A percentile compares a stretch with the other conserved stretches of the same genome.
phyloP scores from a whole-genome alignment of 306 rosid species.

The Astragalus glycyphyllos region DNA sequence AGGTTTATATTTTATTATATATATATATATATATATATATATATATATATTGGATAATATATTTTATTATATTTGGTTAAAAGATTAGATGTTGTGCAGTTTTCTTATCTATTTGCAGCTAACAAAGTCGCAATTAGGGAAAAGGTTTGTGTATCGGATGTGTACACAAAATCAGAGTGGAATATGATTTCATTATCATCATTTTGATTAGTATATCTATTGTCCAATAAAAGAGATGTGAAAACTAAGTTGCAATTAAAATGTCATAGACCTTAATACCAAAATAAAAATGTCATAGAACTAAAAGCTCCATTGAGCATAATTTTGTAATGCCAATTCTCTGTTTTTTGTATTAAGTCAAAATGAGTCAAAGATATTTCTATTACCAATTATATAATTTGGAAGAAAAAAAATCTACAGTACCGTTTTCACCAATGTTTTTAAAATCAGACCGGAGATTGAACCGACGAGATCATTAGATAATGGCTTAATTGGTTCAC shows the following conservation, averaged over 20 bases:
- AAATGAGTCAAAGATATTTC: not conserved
- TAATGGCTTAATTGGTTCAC: no score
- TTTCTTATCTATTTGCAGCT: not conserved
- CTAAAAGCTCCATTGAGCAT: not conserved
- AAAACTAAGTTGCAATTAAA: conserved; percentile 6
- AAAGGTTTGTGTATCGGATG: not conserved
- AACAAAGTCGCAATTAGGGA: no score
- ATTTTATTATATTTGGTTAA: not conserved
- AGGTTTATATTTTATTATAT: conserved; percentile 4
- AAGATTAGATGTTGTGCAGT: not conserved
- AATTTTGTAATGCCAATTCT: conserved; percentile 23
- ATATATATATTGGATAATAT: no score
- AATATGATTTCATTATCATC: conserved; percentile 34
- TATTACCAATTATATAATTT: not conserved
- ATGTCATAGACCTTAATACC: not conserved
- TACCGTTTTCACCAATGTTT: no score
- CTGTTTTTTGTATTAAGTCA: not conserved
- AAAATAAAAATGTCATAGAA: not conserved
- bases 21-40: no score
- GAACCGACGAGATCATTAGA: no score
- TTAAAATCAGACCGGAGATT: no score
- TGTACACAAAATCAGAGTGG: conserved; percentile 29
- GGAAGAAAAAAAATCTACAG: not conserved
- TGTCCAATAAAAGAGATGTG: conserved; percentile 21
- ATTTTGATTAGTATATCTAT: conserved; percentile 2